phyloP scores from a whole-genome alignment of 192 early-diverging fungal species.

The Helicostylum pulchrum region DNA sequence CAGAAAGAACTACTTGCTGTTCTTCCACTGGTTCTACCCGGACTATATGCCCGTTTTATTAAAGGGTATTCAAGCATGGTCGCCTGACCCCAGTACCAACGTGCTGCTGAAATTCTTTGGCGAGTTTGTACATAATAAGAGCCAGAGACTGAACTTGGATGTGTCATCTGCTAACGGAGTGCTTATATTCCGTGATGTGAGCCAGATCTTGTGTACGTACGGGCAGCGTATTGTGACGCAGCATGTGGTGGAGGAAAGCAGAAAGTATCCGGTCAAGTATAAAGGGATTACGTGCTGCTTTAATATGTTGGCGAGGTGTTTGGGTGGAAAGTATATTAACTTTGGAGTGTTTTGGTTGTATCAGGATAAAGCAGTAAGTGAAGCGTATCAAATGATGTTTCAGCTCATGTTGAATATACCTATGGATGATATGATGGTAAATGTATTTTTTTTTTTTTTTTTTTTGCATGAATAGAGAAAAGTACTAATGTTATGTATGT shows the following conservation, averaged over 20 bases:
- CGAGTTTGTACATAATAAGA: conserved; percentile 80
- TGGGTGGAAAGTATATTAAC: conserved; percentile 81
- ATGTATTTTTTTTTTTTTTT: not conserved
- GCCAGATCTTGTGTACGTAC: conserved; percentile 58
- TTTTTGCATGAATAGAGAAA: not conserved
- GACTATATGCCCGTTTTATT: conserved; percentile 59
- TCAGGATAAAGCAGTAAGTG: conserved; percentile 71
- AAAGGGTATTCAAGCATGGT: conserved; percentile 63
- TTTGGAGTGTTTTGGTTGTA: conserved; percentile 90
- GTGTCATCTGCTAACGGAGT: conserved; percentile 81
- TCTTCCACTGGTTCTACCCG: conserved; percentile 90
- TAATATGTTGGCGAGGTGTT: conserved; percentile 59
- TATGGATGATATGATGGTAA: conserved; percentile 68
- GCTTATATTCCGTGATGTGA: conserved; percentile 83
- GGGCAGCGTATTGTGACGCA: conserved; percentile 28
- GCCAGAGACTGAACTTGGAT: conserved; percentile 78
- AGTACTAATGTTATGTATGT: too few relatives aligned
- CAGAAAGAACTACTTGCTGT: conserved; percentile 57
- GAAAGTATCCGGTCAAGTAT: conserved; percentile 34
- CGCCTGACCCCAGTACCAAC: conserved; percentile 60
- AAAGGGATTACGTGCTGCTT: conserved; percentile 80
- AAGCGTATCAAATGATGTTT: conserved; percentile 56
- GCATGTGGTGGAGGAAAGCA: conserved; percentile 10
- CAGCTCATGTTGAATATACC: conserved; percentile 71
- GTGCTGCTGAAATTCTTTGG: conserved; percentile 71